A percentile compares a stretch with the other conserved stretches of the same genome.
phyloP scores from a whole-genome alignment of 257 asterid species.

The Ligustrum vulgare region DNA sequence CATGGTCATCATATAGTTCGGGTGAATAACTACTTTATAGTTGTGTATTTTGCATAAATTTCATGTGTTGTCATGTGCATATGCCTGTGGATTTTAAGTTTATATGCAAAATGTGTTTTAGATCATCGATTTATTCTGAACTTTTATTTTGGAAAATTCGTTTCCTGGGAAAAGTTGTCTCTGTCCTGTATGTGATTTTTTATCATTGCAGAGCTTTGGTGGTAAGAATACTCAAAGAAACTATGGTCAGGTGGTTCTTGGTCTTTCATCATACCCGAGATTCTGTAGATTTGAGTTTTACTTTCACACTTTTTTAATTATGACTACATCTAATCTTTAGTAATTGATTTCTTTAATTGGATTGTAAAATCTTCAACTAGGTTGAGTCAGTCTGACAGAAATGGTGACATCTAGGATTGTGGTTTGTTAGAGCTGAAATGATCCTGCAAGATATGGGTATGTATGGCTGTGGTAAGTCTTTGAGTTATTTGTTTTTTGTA shows the following conservation, averaged over 20 bases:
- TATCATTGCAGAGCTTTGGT: constrained; percentile 47
- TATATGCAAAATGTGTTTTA: background rate
- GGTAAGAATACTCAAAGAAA: constrained; percentile 39
- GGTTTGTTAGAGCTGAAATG: constrained; percentile 63
- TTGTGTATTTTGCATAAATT: constrained; percentile 4
- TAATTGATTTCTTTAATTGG: constrained; percentile 27
- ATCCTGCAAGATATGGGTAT: constrained; percentile 63
- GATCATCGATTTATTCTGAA: background rate
- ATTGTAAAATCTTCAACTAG: constrained; percentile 33
- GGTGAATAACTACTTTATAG: constrained; percentile 11
- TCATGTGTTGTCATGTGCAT: background rate
- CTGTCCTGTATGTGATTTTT: constrained; percentile 14
- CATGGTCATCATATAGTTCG: constrained; percentile 2
- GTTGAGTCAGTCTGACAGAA: constrained; percentile 34
- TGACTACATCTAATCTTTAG: constrained; percentile 17
- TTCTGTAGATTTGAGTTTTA: constrained; percentile 26
- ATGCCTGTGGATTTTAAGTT: background rate
- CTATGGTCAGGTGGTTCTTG: constrained; percentile 44
- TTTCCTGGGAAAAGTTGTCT: background rate
- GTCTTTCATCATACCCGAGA: constrained; percentile 54
- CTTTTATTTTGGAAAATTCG: background rate
- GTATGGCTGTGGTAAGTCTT: constrained; percentile 60
- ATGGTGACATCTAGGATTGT: constrained; percentile 32
- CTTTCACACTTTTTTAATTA: constrained; percentile 1
- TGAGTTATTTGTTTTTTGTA: constrained; percentile 5